Percentiles rank a stretch among this genome's conserved stretches.
Evolutionary conservation across 78 protist species (phyloP).

Genomic region (Dictyostelium intermedium): DNA sequence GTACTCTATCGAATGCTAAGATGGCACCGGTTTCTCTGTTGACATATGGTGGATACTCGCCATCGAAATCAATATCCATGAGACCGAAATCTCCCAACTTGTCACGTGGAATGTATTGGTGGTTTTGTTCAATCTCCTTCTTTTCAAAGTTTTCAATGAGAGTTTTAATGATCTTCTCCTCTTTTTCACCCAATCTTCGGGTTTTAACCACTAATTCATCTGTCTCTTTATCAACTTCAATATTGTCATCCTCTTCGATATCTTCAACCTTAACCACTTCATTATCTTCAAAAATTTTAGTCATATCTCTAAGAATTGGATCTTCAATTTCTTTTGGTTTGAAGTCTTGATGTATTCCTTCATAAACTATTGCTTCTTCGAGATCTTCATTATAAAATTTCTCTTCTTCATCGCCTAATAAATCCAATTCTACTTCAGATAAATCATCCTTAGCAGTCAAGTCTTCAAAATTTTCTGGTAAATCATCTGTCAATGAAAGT

Average conservation of each 20-base stretch:
- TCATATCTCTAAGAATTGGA: not conserved
- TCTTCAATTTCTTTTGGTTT: not conserved
- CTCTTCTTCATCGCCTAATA: not conserved
- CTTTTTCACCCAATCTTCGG: not conserved
- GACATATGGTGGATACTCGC: constrained; percentile 1
- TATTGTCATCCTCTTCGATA: not conserved
- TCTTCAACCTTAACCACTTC: not conserved
- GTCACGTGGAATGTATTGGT: not conserved
- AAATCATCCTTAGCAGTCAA: too few species aligned
- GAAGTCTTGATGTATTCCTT: not conserved
- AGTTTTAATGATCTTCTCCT: not conserved
- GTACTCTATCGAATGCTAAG: not conserved
- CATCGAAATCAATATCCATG: not conserved
- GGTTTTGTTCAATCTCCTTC: not conserved
- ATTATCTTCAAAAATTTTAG: not conserved
- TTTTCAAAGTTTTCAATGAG: not conserved
- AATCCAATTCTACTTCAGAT: too few species aligned
- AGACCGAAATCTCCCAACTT: not conserved
- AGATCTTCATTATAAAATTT: too few species aligned
- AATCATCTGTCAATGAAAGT: too few species aligned
- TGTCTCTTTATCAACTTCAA: not conserved
- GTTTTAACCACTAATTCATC: not conserved
- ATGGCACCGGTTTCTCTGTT: not conserved
- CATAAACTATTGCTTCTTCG: too few species aligned
- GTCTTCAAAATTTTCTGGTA: too few species aligned